A percentile compares a stretch with the other conserved stretches of the same genome.
Conservation (phyloP, 2,329 filamentous ascomycete genomes). For the Domatiomyces globalis region DNA sequence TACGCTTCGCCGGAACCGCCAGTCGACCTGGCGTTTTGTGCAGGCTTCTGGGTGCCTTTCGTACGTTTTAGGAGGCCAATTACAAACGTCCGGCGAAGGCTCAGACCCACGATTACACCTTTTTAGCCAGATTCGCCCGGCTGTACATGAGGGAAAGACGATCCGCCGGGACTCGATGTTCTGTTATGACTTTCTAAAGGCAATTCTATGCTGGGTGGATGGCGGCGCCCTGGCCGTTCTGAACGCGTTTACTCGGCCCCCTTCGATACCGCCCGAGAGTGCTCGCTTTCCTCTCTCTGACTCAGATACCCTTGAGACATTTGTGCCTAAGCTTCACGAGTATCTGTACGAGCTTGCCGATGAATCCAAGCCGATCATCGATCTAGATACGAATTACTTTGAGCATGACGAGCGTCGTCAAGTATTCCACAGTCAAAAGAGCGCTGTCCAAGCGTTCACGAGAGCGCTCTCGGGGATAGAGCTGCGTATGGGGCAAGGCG, state of each 20-base stretch:
- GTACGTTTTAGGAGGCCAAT: slow-evolving; percentile 39
- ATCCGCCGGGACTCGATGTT: slow-evolving; percentile 36
- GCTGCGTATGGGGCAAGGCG: slow-evolving; percentile 35
- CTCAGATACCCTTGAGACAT: slow-evolving; percentile 36
- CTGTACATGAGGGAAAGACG: slow-evolving; percentile 27
- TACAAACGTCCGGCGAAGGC: slow-evolving; percentile 31
- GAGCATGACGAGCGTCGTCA: slow-evolving; percentile 40
- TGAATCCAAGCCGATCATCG: slow-evolving; percentile 34
- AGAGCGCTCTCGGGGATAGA: slow-evolving; percentile 35
- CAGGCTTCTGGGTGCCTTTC: slow-evolving; percentile 47
- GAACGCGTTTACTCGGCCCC: slow-evolving; percentile 40
- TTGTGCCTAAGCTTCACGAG: slow-evolving; percentile 44
- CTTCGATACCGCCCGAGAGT: slow-evolving; percentile 27
- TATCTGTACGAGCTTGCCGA: slow-evolving; percentile 43
- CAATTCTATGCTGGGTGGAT: slow-evolving; percentile 48
- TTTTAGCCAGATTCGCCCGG: slow-evolving; percentile 37
- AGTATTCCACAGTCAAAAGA: slow-evolving; percentile 39
- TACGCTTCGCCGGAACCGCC: slow-evolving; percentile 41
- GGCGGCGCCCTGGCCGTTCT: slow-evolving; percentile 42
- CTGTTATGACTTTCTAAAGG: slow-evolving; percentile 51
- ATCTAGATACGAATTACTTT: slow-evolving; percentile 45
- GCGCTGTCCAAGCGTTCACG: slow-evolving; percentile 44
- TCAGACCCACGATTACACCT: slow-evolving; percentile 27
- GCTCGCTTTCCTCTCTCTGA: slow-evolving; percentile 39
- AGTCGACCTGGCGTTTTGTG: slow-evolving; percentile 45